These are phyloP conservation scores for Fonsecaea nubica DNA, from an alignment of 2,329 filamentous ascomycete species.

Conservation along the genomic window DNA sequence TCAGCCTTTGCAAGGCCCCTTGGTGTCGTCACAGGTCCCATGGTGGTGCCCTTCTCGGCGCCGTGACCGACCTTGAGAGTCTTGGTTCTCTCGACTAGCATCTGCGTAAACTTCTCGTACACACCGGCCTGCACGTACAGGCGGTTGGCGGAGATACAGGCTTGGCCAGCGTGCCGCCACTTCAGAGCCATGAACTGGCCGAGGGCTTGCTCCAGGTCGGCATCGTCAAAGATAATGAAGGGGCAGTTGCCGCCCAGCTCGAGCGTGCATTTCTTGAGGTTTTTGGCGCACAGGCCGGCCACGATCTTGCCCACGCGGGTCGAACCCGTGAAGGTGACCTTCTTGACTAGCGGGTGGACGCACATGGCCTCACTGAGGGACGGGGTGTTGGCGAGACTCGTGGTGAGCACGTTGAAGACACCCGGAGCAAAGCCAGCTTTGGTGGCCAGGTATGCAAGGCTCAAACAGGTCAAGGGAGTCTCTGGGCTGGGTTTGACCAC, in stretches of 20 bases:
- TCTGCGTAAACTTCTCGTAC: constrained; percentile 61
- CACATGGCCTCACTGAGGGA: constrained; percentile 57
- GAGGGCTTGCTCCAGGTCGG: constrained; percentile 60
- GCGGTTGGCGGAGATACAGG: constrained; percentile 55
- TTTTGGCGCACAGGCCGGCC: constrained; percentile 64
- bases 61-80: constrained; percentile 67
- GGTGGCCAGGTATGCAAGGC: constrained; percentile 60
- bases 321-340: constrained; percentile 65
- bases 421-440: constrained; percentile 65
- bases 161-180: constrained; percentile 53
- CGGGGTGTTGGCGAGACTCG: constrained; percentile 50
- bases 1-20: constrained; percentile 62
- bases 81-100: constrained; percentile 60
- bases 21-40: constrained; percentile 66
- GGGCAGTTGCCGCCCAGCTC: constrained; percentile 71
- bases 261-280: constrained; percentile 69
- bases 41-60: constrained; percentile 60
- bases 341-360: constrained; percentile 65
- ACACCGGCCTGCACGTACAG: constrained; percentile 53
- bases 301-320: constrained; percentile 69
- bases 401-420: constrained; percentile 67
- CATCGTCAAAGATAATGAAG: constrained; percentile 69
- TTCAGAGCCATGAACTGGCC: constrained; percentile 51
- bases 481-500: constrained; percentile 75
- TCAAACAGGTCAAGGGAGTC: constrained; percentile 64